Evolutionary conservation across 257 asterid genomes (phyloP).

Genomic region (Solanum pimpinellifolium): DNA sequence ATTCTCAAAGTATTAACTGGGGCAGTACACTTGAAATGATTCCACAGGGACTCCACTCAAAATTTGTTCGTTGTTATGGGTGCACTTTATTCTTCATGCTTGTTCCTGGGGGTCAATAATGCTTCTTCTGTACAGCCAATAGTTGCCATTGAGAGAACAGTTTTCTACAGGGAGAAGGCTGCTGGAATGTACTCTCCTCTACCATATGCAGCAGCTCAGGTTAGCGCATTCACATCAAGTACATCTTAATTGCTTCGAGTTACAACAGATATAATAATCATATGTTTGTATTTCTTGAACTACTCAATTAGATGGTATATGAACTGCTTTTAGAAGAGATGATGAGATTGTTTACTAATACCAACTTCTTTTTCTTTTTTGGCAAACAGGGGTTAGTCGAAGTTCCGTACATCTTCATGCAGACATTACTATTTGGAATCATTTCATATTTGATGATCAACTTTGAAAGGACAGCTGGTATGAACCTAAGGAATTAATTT

Average conservation of each 20-base stretch:
- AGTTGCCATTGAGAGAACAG: constrained; percentile 71
- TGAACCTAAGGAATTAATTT: background rate
- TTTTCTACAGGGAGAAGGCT: constrained; percentile 86
- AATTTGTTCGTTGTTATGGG: constrained; percentile 64
- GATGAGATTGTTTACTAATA: background rate
- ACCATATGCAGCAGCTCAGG: constrained; percentile 86
- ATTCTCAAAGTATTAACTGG: background rate
- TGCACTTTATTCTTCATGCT: constrained; percentile 56
- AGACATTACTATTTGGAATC: constrained; percentile 55
- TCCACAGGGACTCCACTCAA: constrained; percentile 62
- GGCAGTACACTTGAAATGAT: background rate
- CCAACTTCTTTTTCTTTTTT: background rate
- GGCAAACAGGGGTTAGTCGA: constrained; percentile 63
- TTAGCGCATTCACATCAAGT: constrained; percentile 6
- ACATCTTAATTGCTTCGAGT: background rate
- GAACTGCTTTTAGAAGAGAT: background rate
- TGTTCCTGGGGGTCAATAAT: constrained; percentile 84
- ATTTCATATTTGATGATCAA: constrained; percentile 78
- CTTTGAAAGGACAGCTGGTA: constrained; percentile 71
- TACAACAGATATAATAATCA: background rate
- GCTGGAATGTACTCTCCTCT: constrained; percentile 81
- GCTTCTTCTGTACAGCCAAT: constrained; percentile 86
- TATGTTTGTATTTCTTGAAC: background rate
- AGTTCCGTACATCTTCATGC: constrained; percentile 63
- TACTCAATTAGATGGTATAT: background rate